phyloP scores from a whole-genome alignment of 805 yeast genomes.

The Suhomyces faveliae region DNA sequence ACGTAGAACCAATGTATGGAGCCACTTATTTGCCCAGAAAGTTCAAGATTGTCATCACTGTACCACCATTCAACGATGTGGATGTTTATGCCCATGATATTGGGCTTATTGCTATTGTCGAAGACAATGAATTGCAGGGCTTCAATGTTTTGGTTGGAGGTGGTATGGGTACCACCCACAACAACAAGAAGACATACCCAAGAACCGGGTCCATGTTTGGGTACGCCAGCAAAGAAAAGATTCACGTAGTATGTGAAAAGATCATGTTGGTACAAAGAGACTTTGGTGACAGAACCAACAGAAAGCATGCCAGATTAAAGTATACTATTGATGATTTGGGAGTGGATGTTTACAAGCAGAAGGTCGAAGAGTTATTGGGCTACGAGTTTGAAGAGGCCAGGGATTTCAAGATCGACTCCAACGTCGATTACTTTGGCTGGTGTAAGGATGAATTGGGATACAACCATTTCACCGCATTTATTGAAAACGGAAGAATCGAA shows the following conservation, averaged over 20 bases:
- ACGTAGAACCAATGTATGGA: conserved; percentile 85
- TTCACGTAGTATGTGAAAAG: conserved; percentile 81
- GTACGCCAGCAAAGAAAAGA: conserved; percentile 62
- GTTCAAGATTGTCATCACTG: conserved; percentile 90
- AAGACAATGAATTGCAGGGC: conserved; percentile 64
- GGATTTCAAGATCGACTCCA: conserved; percentile 76
- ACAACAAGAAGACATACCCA: conserved; percentile 94
- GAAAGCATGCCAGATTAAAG: conserved; percentile 97
- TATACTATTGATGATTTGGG: conserved; percentile 94
- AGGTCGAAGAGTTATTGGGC: conserved; percentile 84
- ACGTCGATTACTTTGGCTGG: conserved; percentile 94
- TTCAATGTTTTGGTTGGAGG: conserved; percentile 93
- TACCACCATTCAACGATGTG: conserved; percentile 95
- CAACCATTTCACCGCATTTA: conserved; percentile 90
- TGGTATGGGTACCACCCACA: conserved; percentile 98
- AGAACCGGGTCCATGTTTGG: conserved; percentile 90
- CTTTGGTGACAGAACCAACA: conserved; percentile 89
- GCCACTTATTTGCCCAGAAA: conserved; percentile 89
- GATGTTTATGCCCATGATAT: conserved; percentile 96
- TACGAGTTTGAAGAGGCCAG: conserved; percentile 67
- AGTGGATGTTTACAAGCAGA: conserved; percentile 73
- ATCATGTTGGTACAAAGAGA: conserved; percentile 94
- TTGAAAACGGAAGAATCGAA: conserved; percentile 95
- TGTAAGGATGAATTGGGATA: conserved; percentile 76
- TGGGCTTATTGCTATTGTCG: conserved; percentile 85